Evolutionary conservation across 2,329 filamentous ascomycete genomes (phyloP).

Genomic region (Colletotrichum tanaceti): DNA sequence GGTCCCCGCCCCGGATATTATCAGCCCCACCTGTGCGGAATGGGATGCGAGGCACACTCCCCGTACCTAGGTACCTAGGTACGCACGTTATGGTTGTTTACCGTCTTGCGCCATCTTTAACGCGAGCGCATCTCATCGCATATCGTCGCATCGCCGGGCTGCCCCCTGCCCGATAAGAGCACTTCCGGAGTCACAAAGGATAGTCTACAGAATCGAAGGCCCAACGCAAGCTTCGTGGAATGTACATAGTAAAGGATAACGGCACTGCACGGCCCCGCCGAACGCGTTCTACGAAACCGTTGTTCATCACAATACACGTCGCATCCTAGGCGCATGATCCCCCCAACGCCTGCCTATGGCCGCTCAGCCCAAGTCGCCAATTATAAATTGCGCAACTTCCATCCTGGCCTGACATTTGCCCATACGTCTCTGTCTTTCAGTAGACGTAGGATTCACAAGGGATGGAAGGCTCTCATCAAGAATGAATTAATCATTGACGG

Average conservation of each 20-base stretch:
- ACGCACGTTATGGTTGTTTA: background rate
- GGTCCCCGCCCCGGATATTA: background rate
- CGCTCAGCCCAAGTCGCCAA: slow-evolving; percentile 3
- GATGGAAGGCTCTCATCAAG: background rate
- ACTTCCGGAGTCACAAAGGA: background rate
- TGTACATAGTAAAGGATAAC: background rate
- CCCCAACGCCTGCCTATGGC: background rate
- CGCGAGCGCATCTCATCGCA: slow-evolving; percentile 20
- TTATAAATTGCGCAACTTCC: background rate
- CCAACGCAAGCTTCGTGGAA: background rate
- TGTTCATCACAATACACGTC: background rate
- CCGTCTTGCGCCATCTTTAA: slow-evolving; percentile 16
- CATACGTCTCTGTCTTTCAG: background rate
- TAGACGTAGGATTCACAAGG: background rate
- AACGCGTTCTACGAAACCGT: background rate
- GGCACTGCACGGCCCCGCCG: background rate
- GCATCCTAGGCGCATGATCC: background rate
- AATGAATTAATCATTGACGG: background rate
- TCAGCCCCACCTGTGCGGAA: slow-evolving; percentile 23
- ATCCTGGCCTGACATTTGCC: background rate
- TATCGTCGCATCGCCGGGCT: slow-evolving; percentile 11
- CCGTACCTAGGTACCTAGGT: background rate
- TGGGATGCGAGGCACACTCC: slow-evolving; percentile 30
- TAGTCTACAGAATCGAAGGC: too few species aligned
- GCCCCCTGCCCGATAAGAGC: too few species aligned